phyloP scores from a whole-genome alignment of 2,329 filamentous ascomycete species.

The Pseudocercospora musae region DNA sequence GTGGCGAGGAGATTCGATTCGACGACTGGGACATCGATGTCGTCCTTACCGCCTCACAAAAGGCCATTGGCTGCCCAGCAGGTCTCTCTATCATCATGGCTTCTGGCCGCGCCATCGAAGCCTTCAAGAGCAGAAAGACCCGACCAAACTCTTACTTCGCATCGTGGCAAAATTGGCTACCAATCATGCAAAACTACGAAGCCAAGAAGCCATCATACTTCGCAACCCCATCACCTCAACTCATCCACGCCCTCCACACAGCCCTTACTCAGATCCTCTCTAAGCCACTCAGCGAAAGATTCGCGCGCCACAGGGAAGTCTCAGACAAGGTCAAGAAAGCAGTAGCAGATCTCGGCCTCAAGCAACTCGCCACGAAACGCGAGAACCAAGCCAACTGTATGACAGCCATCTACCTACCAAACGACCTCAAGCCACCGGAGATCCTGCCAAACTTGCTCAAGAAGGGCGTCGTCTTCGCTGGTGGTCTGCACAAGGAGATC shows the following conservation, averaged over 20 bases:
- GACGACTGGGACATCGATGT: slow-evolving; percentile 92
- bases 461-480: slow-evolving; percentile 90
- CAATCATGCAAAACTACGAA: slow-evolving; percentile 99
- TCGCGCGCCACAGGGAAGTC: slow-evolving; percentile 72
- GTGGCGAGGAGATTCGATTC: slow-evolving; percentile 92
- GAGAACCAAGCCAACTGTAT: slow-evolving; percentile 95
- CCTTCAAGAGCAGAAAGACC: slow-evolving; percentile 74
- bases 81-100: slow-evolving; percentile 93
- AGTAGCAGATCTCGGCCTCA: slow-evolving; percentile 74
- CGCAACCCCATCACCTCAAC: slow-evolving; percentile 90
- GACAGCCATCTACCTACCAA: slow-evolving; percentile 95
- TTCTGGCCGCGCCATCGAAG: slow-evolving; percentile 80
- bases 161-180: slow-evolving; percentile 95
- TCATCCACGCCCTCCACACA: slow-evolving; percentile 89
- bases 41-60: slow-evolving; percentile 91
- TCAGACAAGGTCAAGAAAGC: slow-evolving; percentile 86
- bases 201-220: slow-evolving; percentile 97
- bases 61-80: slow-evolving; percentile 93
- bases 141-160: slow-evolving; percentile 88
- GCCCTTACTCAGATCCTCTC: slow-evolving; percentile 80
- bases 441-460: slow-evolving; percentile 79
- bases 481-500: slow-evolving; percentile 93
- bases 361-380: slow-evolving; percentile 78
- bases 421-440: slow-evolving; percentile 74
- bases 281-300: slow-evolving; percentile 76